Percentiles rank a stretch among this genome's conserved stretches.
These are phyloP conservation scores for Candida freyschussii DNA, from an alignment of 1,139 yeast species.

Conservation along the genomic window DNA sequence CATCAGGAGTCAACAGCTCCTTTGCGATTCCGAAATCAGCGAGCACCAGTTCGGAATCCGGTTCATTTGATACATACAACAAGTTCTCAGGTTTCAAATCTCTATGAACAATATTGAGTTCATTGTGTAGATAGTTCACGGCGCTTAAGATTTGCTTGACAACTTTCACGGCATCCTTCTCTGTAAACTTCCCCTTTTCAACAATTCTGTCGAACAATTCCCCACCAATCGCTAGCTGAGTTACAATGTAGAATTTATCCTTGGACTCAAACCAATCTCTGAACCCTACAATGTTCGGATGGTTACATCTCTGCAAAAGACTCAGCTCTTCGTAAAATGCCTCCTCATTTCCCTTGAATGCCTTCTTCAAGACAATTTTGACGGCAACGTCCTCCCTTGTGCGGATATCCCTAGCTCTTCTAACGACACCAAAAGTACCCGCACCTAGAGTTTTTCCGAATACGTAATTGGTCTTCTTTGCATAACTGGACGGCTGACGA, in stretches of 20 bases:
- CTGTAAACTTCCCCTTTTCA: conserved; percentile 73
- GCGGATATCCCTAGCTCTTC: conserved; percentile 59
- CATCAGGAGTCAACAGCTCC: conserved; percentile 50
- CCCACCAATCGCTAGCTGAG: conserved; percentile 84
- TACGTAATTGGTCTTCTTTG: conserved; percentile 57
- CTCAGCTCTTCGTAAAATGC: conserved; percentile 71
- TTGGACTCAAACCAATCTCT: conserved; percentile 86
- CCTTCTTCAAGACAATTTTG: conserved; percentile 78
- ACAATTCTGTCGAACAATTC: conserved; percentile 84
- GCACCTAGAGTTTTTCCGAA: conserved; percentile 85
- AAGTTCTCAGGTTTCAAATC: conserved; percentile 91
- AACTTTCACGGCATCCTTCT: conserved; percentile 72
- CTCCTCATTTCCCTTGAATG: conserved; percentile 68
- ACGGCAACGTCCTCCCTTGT: conserved; percentile 77
- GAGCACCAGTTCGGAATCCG: conserved; percentile 65
- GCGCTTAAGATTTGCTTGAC: conserved; percentile 71
- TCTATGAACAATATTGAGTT: conserved; percentile 73
- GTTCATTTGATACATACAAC: conserved; percentile 50
- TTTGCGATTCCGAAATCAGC: conserved; percentile 96
- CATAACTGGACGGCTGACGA: conserved; percentile 71
- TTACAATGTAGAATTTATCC: conserved; percentile 70
- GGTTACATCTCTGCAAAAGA: conserved; percentile 59
- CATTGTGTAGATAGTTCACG: conserved; percentile 63
- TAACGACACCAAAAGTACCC: conserved; percentile 86
- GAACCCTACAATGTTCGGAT: conserved; percentile 79